Evolutionary conservation across 352 stramenopile species (phyloP).

Genomic region (Globisporangium orthogonon): DNA sequence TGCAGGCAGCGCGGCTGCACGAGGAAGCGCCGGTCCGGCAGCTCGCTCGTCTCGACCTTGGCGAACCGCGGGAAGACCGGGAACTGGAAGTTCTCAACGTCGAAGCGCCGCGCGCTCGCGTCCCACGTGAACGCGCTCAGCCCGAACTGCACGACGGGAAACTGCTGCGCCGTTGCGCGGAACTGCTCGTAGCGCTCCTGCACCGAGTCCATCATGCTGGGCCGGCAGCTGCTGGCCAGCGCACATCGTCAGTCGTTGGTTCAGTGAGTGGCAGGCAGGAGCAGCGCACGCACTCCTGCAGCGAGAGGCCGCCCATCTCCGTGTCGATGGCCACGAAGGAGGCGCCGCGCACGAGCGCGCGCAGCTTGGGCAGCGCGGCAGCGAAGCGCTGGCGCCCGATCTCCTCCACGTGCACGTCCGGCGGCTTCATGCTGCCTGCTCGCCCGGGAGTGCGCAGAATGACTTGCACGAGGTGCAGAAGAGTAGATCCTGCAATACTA

Average conservation of each 20-base stretch:
- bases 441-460: no score
- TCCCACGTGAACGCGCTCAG: conserved; percentile 68
- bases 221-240: conserved; percentile 20
- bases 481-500: no score
- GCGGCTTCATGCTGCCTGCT: conserved; percentile 6
- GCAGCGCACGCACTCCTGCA: conserved; percentile 35
- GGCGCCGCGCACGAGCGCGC: conserved; percentile 22
- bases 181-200: conserved; percentile 61
- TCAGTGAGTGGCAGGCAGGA: neutral
- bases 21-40: conserved; percentile 53
- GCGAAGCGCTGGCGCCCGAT: conserved; percentile 16
- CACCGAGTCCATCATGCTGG: conserved; percentile 71
- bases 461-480: no score
- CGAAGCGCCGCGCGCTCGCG: conserved; percentile 25
- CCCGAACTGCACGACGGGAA: conserved; percentile 71
- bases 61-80: conserved; percentile 61
- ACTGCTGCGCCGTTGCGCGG: conserved; percentile 42
- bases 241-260: neutral
- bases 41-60: conserved; percentile 16
- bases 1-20: conserved; percentile 69
- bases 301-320: conserved; percentile 67
- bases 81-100: conserved; percentile 66
- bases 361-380: conserved; percentile 22
- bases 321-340: conserved; percentile 75
- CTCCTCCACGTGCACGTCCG: conserved; percentile 14